phyloP scores from a whole-genome alignment of 2,329 filamentous ascomycete species.

The Xylaria sp. region DNA sequence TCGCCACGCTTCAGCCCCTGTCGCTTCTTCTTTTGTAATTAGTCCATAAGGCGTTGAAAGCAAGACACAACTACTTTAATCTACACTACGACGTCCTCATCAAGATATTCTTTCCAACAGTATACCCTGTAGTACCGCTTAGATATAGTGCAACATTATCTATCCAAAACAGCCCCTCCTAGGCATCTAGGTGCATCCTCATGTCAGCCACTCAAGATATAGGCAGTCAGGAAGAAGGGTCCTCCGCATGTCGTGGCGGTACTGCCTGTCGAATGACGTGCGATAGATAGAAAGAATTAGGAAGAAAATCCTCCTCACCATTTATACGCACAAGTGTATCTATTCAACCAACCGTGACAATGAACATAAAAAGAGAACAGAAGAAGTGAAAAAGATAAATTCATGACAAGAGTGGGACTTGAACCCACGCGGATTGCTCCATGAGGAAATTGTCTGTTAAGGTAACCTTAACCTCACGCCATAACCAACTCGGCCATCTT shows the following conservation, averaged over 20 bases:
- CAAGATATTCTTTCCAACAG: not conserved
- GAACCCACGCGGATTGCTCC: constrained; percentile 55
- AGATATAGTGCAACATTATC: too few species aligned
- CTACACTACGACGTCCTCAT: not conserved
- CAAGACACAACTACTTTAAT: not conserved
- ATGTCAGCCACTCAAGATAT: too few species aligned
- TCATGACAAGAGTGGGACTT: constrained; percentile 50
- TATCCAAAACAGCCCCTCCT: too few species aligned
- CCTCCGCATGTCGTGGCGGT: too few species aligned
- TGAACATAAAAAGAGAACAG: not conserved
- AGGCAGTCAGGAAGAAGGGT: too few species aligned
- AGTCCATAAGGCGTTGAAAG: not conserved
- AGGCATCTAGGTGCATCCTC: too few species aligned
- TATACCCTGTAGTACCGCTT: too few species aligned
- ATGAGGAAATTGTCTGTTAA: constrained; percentile 44
- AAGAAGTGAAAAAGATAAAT: not conserved
- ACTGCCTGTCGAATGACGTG: too few species aligned
- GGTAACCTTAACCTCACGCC: constrained; percentile 51
- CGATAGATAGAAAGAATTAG: too few species aligned
- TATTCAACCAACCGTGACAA: not conserved
- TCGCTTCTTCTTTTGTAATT: not conserved
- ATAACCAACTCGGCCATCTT: constrained; percentile 53
- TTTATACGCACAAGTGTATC: not conserved
- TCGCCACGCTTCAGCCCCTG: not conserved
- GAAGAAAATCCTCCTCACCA: too few species aligned